phyloP scores from a whole-genome alignment of 2,329 filamentous ascomycete genomes.

The Trichoderma arundinaceum region DNA sequence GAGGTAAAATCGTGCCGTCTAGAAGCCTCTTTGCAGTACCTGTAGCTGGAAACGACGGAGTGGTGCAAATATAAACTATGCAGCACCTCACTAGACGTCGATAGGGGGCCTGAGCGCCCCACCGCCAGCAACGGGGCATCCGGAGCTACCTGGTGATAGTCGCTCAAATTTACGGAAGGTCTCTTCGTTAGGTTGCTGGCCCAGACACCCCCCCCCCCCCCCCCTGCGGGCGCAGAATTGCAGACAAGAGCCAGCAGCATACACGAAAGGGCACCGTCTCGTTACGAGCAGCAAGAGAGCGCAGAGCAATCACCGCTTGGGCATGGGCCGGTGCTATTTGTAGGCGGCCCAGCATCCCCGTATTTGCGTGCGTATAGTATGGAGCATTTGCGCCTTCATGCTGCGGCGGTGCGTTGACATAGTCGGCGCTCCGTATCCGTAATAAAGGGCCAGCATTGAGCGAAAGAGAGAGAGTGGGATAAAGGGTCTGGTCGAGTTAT shows the following conservation, averaged over 20 bases:
- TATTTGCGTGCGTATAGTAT: slow-evolving; percentile 15
- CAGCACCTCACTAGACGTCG: slow-evolving; percentile 6
- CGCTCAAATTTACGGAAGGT: slow-evolving; percentile 22
- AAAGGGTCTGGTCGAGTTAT: background rate
- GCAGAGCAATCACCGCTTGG: slow-evolving; percentile 2
- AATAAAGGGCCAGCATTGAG: slow-evolving; percentile 11
- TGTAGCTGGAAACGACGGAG: background rate
- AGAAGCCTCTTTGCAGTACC: background rate
- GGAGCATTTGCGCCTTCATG: slow-evolving; percentile 3
- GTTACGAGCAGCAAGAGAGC: slow-evolving; percentile 6
- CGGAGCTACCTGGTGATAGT: slow-evolving; percentile 25
- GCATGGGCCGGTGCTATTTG: background rate
- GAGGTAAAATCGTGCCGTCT: background rate
- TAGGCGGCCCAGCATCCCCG: slow-evolving; percentile 17
- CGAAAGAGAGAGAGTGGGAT: background rate
- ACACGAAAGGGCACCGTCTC: background rate
- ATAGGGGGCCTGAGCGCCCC: slow-evolving; percentile 21
- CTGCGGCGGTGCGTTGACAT: background rate
- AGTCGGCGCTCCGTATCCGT: slow-evolving; percentile 12
- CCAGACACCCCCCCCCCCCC: background rate
- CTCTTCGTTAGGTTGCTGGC: background rate
- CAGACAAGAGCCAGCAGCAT: background rate
- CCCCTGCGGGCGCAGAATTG: slow-evolving; percentile 25
- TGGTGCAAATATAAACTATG: background rate
- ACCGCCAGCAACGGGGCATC: slow-evolving; percentile 23